Conservation (phyloP, 208 protist genomes). For the Acanthamoeba polyphaga region DNA sequence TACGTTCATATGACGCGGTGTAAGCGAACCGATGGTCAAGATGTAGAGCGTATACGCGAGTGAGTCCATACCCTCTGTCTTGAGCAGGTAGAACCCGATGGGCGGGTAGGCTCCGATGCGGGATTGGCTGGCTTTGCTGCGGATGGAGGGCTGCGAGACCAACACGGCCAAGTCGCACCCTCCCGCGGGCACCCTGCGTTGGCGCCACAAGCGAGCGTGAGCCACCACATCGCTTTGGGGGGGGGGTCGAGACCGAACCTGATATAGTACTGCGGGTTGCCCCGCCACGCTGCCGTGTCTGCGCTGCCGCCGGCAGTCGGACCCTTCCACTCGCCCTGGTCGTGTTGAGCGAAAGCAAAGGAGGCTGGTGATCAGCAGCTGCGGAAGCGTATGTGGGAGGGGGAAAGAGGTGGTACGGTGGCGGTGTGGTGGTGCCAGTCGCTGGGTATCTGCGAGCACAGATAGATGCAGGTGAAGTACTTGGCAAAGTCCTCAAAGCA, state of each 20-base stretch:
- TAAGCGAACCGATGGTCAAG: too few species aligned
- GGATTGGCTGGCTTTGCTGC: neutral
- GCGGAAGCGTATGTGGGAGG: neutral
- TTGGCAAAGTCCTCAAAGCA: constrained; percentile 73
- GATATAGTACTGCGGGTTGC: constrained; percentile 73
- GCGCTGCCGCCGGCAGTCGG: constrained; percentile 60
- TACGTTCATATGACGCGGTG: too few species aligned
- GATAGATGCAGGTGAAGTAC: constrained; percentile 53
- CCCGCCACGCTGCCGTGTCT: neutral
- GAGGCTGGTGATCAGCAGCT: neutral
- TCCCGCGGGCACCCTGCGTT: constrained; percentile 22
- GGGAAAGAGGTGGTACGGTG: neutral
- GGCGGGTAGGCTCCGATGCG: constrained; percentile 16
- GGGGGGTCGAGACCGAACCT: neutral
- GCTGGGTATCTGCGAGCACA: constrained; percentile 54
- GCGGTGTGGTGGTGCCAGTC: constrained; percentile 35
- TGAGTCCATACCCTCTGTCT: neutral
- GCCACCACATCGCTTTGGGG: neutral
- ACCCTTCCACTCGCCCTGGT: constrained; percentile 66
- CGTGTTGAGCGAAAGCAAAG: neutral
- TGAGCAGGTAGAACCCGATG: constrained; percentile 66
- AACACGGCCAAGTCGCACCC: constrained; percentile 8
- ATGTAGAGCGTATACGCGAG: too few species aligned
- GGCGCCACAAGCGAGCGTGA: neutral
- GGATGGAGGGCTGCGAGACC: constrained; percentile 37